Percentiles rank a stretch among this genome's conserved stretches.
phyloP scores from a whole-genome alignment of 495 filamentous ascomycete species.

The Astrothelium macrocarpum region DNA sequence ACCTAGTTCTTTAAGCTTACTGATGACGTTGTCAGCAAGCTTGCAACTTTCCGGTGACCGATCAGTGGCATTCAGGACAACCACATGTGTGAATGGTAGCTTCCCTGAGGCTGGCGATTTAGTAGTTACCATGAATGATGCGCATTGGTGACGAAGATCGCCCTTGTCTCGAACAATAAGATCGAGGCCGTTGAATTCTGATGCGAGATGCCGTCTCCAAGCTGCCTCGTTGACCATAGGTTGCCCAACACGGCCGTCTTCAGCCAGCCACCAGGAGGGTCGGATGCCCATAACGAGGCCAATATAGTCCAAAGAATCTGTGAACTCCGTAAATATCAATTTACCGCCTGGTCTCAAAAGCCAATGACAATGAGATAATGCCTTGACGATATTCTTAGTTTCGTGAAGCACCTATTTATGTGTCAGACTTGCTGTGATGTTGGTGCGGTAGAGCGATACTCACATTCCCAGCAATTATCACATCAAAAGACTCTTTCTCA shows the following conservation, averaged over 20 bases:
- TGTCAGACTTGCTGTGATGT: background rate
- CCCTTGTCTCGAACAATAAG: background rate
- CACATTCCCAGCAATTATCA: slow-evolving; percentile 18
- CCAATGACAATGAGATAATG: slow-evolving; percentile 10
- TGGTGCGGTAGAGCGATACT: background rate
- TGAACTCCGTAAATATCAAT: slow-evolving; percentile 3
- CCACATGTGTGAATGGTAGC: slow-evolving; percentile 1
- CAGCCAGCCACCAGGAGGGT: slow-evolving; percentile 5
- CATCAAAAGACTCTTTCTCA: slow-evolving; percentile 14
- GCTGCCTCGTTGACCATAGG: background rate
- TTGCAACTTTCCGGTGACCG: background rate
- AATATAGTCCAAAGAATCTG: slow-evolving; percentile 1
- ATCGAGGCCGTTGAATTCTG: slow-evolving; percentile 25
- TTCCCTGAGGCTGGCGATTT: background rate
- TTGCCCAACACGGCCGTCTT: slow-evolving; percentile 5
- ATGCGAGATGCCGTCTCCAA: slow-evolving; percentile 1
- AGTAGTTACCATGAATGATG: slow-evolving; percentile 5
- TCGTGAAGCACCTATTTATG: slow-evolving; percentile 12
- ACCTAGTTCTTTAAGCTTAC: slow-evolving; percentile 3
- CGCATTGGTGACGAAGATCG: background rate
- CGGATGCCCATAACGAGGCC: background rate
- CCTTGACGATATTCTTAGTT: slow-evolving; percentile 11
- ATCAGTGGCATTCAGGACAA: background rate
- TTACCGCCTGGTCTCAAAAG: slow-evolving; percentile 1
- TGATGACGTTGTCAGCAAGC: slow-evolving; percentile 3